Conservation (phyloP, 495 filamentous ascomycete species). For the Podospora anserina region DNA sequence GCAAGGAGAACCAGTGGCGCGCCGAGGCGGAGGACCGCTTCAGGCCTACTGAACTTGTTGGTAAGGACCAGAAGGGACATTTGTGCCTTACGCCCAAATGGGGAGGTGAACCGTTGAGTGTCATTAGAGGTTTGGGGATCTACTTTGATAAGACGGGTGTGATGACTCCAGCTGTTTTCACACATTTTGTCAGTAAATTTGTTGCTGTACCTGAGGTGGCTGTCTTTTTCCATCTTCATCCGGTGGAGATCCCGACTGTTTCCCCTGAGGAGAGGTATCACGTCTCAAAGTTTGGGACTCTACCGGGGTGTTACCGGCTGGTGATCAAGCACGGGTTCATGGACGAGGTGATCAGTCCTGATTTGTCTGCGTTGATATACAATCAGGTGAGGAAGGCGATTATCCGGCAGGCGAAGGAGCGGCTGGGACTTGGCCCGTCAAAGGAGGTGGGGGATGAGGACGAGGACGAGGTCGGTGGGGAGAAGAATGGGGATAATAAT, state of each 20-base stretch:
- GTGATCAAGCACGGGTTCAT: conserved; percentile 64
- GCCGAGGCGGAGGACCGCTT: conserved; percentile 60
- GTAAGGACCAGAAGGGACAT: conserved; percentile 1
- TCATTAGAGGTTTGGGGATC: conserved; percentile 51
- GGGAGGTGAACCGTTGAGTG: conserved; percentile 40
- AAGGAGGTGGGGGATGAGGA: conserved; percentile 11
- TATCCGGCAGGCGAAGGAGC: conserved; percentile 34
- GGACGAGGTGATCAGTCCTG: conserved; percentile 56
- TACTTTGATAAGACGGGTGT: conserved; percentile 61
- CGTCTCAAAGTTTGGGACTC: conserved; percentile 32
- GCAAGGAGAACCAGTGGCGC: conserved; percentile 69
- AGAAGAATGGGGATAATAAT: conserved; percentile 8
- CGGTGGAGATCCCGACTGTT: conserved; percentile 47
- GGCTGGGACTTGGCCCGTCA: conserved; percentile 7
- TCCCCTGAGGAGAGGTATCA: conserved; percentile 36
- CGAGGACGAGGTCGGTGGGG: conserved; percentile 8
- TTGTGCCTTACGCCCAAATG: conserved; percentile 34
- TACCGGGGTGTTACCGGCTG: conserved; percentile 59
- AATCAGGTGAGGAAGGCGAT: conserved; percentile 57
- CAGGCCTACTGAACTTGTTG: conserved; percentile 43
- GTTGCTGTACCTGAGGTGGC: conserved; percentile 50
- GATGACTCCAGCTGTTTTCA: conserved; percentile 51
- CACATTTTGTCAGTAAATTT: conserved; percentile 59
- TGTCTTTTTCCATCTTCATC: conserved; percentile 58
- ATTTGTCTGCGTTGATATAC: conserved; percentile 58